phyloP scores from a whole-genome alignment of 1,284 basidiomycete genomes.

The Ustilago shanxiensis region DNA sequence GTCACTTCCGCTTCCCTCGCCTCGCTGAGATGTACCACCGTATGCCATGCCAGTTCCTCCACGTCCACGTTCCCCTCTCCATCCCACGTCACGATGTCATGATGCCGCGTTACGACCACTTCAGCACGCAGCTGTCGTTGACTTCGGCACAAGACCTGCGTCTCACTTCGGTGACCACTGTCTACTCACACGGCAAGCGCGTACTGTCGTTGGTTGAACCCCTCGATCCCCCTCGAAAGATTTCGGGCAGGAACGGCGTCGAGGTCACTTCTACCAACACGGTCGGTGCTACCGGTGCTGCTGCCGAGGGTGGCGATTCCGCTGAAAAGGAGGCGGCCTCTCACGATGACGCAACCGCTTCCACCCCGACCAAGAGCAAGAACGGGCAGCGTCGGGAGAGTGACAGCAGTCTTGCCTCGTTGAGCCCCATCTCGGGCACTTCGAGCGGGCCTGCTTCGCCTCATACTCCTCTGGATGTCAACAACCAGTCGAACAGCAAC shows the following conservation, averaged over 20 bases:
- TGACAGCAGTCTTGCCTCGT: constrained; percentile 34
- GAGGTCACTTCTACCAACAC: constrained; percentile 24
- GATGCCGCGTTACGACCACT: constrained; percentile 60
- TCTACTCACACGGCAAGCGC: constrained; percentile 70
- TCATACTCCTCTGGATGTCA: constrained; percentile 46
- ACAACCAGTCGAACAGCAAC: constrained; percentile 31
- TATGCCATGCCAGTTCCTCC: constrained; percentile 71
- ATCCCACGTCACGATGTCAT: constrained; percentile 66
- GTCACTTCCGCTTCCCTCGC: constrained; percentile 66
- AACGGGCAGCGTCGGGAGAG: constrained; percentile 41
- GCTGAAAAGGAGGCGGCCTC: constrained; percentile 10
- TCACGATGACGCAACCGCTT: constrained; percentile 16
- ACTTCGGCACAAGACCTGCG: constrained; percentile 58
- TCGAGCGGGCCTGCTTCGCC: constrained; percentile 47
- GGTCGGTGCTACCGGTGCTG: constrained; percentile 8
- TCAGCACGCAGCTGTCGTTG: constrained; percentile 67
- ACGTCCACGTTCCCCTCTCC: constrained; percentile 69
- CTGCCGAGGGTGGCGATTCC: constrained; percentile 10
- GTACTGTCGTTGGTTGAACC: constrained; percentile 67
- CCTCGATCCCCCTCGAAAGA: constrained; percentile 61
- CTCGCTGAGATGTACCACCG: constrained; percentile 69
- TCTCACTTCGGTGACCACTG: constrained; percentile 68
- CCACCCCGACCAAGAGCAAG: constrained; percentile 34
- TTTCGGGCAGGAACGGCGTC: constrained; percentile 56
- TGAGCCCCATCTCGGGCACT: constrained; percentile 45